Conservation (phyloP, 768 basidiomycete species). For the Phanerodontia chrysosporium region DNA sequence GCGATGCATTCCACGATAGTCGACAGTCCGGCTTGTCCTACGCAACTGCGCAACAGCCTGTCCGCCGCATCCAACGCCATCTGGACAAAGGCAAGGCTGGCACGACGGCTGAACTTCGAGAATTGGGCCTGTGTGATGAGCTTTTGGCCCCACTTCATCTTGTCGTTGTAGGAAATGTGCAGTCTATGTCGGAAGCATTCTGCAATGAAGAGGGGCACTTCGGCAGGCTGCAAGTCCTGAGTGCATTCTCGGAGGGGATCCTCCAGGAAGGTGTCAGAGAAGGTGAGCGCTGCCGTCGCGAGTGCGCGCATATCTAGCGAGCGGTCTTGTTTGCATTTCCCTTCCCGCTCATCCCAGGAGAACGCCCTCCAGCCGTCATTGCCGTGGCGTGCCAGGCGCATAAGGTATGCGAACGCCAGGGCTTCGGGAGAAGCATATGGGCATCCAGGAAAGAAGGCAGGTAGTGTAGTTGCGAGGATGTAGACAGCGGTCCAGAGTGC, state of each 20-base stretch:
- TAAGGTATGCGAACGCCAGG: background rate
- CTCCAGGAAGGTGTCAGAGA: background rate
- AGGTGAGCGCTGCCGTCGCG: background rate
- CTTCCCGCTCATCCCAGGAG: background rate
- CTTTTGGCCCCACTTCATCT: background rate
- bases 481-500: background rate
- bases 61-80: background rate
- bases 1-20: background rate
- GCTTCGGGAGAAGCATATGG: background rate
- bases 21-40: background rate
- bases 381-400: background rate
- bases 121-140: background rate
- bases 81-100: background rate
- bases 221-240: background rate
- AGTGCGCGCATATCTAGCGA: background rate
- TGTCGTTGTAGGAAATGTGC: background rate
- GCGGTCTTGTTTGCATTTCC: background rate
- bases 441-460: background rate
- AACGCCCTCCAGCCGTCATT: background rate
- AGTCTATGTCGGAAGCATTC: background rate
- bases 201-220: background rate
- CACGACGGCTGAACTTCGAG: background rate
- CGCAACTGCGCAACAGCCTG: background rate
- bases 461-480: background rate
- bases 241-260: background rate